These are phyloP conservation scores for Mycena floridula DNA, from an alignment of 768 basidiomycete species.

Conservation along the genomic window DNA sequence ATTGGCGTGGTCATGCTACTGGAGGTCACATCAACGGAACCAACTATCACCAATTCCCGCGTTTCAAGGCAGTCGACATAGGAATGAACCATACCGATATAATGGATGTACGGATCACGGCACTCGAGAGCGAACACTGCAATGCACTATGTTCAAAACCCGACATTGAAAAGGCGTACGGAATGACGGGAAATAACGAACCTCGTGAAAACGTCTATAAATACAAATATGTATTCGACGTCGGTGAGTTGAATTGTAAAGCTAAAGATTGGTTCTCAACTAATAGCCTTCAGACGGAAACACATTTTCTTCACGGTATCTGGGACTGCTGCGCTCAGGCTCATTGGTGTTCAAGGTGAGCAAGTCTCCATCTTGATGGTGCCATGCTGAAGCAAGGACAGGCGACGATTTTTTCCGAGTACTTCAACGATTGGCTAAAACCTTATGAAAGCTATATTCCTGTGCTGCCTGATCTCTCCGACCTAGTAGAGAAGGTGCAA, in stretches of 20 bases:
- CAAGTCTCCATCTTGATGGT: neutral
- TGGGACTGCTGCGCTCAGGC: slow-evolving; percentile 2
- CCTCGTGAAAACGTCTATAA: neutral
- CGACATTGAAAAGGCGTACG: slow-evolving; percentile 7
- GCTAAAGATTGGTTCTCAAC: no score
- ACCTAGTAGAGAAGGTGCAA: slow-evolving; percentile 1
- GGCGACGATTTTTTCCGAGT: slow-evolving; percentile 7
- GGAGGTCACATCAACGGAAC: slow-evolving; percentile 10
- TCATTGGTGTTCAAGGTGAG: slow-evolving; percentile 6
- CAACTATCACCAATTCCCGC: slow-evolving; percentile 9
- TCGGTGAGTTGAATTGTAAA: no score
- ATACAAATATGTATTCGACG: slow-evolving; percentile 11
- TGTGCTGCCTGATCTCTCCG: slow-evolving; percentile 4
- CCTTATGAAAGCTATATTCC: slow-evolving; percentile 8
- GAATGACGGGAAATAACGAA: slow-evolving; percentile 1
- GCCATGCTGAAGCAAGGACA: neutral
- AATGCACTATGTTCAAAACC: slow-evolving; percentile 4
- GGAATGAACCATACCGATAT: neutral
- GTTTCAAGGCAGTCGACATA: neutral
- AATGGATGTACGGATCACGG: neutral
- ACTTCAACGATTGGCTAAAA: slow-evolving; percentile 8
- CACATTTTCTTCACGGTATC: neutral
- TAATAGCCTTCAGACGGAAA: no score
- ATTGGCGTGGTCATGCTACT: slow-evolving; percentile 12
- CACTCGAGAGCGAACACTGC: slow-evolving; percentile 7